These are phyloP conservation scores for Trypanosoma scelopori DNA, from an alignment of 208 protist species.

Conservation along the genomic window DNA sequence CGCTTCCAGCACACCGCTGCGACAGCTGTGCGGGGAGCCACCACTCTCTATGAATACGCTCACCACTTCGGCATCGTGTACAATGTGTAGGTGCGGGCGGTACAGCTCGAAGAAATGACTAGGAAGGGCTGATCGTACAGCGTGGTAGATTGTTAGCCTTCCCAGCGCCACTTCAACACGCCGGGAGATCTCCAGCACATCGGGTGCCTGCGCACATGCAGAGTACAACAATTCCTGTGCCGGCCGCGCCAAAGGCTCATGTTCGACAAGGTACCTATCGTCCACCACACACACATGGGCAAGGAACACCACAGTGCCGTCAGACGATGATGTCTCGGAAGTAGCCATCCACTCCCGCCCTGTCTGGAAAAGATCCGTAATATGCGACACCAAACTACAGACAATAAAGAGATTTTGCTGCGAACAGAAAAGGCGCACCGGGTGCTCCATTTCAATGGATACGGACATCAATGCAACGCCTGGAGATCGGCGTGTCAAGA, in stretches of 20 bases:
- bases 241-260: conserved; percentile 2
- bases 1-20: conserved; percentile 15
- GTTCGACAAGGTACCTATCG: conserved; percentile 15
- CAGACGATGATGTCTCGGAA: neutral
- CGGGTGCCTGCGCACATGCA: neutral
- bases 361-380: conserved; percentile 35
- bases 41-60: conserved; percentile 19
- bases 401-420: conserved; percentile 39
- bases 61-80: conserved; percentile 2
- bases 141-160: conserved; percentile 40
- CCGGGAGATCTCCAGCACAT: neutral
- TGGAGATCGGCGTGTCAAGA: conserved; percentile 28
- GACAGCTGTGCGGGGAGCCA: conserved; percentile 19
- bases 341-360: neutral
- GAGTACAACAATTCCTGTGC: conserved; percentile 21
- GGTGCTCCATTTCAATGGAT: conserved; percentile 6
- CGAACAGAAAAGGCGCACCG: conserved; percentile 25
- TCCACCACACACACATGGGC: conserved; percentile 14
- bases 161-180: conserved; percentile 35
- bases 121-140: conserved; percentile 28
- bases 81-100: conserved; percentile 31
- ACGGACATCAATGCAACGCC: conserved; percentile 2
- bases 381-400: conserved; percentile 30
- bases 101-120: conserved; percentile 40
- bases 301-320: conserved; percentile 4